These are phyloP conservation scores for Bacidia rubella DNA, from an alignment of 495 filamentous ascomycete species.

Conservation along the genomic window DNA sequence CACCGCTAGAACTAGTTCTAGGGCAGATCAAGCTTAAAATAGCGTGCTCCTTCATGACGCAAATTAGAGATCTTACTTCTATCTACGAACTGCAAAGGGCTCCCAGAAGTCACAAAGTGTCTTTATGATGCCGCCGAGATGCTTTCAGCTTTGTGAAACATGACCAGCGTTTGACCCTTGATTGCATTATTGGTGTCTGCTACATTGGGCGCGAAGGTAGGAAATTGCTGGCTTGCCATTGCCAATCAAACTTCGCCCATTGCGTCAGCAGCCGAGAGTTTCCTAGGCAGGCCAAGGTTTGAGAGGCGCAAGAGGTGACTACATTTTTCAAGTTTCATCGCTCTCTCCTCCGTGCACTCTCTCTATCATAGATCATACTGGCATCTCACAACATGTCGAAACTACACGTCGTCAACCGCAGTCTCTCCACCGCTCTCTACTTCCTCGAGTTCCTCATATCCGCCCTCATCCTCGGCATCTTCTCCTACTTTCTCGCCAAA, in stretches of 20 bases:
- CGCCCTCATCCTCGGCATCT: conserved; percentile 63
- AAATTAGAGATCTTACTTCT: too few relatives aligned
- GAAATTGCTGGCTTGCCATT: not conserved
- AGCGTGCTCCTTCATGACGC: too few relatives aligned
- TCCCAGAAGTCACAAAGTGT: too few relatives aligned
- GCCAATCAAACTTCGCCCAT: not conserved
- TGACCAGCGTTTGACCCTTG: too few relatives aligned
- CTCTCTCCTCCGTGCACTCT: not conserved
- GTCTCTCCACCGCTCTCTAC: conserved; percentile 49
- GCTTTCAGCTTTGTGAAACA: too few relatives aligned
- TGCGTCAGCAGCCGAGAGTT: not conserved
- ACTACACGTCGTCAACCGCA: conserved; percentile 46
- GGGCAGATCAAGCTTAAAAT: too few relatives aligned
- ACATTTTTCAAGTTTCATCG: not conserved
- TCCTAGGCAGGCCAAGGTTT: not conserved
- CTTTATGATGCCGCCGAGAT: too few relatives aligned
- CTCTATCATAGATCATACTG: not conserved
- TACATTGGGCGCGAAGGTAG: not conserved
- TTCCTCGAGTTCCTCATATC: conserved; percentile 57
- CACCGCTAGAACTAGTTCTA: too few relatives aligned
- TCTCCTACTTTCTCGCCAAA: conserved; percentile 53
- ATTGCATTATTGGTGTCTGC: too few relatives aligned
- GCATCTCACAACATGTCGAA: conserved; percentile 25
- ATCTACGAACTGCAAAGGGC: too few relatives aligned
- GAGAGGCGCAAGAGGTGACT: not conserved